A percentile compares a stretch with the other conserved stretches of the same genome.
phyloP scores from a whole-genome alignment of 2,329 filamentous ascomycete genomes.

The Calonectria hongkongensis region DNA sequence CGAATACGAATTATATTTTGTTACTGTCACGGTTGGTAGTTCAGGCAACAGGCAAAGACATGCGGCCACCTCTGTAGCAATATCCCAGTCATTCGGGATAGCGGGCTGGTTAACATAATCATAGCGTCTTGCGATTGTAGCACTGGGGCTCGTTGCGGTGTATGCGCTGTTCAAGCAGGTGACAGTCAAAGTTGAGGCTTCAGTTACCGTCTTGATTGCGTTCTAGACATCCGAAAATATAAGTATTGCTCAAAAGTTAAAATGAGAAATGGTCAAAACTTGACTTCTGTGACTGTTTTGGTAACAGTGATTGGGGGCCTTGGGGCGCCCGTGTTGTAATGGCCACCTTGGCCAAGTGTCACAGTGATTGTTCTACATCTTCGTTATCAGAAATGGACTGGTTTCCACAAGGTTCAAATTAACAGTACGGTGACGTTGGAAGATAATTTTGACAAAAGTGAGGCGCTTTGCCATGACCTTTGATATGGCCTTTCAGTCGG shows the following conservation, averaged over 20 bases:
- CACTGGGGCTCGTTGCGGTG: neutral
- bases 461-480: neutral
- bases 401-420: neutral
- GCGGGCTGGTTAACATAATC: neutral
- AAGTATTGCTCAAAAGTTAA: neutral
- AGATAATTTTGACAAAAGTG: neutral
- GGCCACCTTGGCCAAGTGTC: too few relatives aligned
- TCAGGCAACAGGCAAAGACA: conserved; percentile 8
- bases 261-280: neutral
- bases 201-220: neutral
- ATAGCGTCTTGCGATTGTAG: neutral
- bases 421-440: neutral
- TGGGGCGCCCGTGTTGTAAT: neutral
- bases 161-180: conserved; percentile 23
- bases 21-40: neutral
- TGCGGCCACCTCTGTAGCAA: neutral
- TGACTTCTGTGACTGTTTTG: neutral
- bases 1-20: neutral
- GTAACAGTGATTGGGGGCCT: neutral
- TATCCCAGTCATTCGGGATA: neutral
- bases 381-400: neutral
- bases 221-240: neutral
- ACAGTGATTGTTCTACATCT: neutral
- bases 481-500: neutral
- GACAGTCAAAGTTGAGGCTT: neutral